Evolutionary conservation across 2,329 filamentous ascomycete genomes (phyloP).

Genomic region (Monilinia vaccinii-corymbosi): DNA sequence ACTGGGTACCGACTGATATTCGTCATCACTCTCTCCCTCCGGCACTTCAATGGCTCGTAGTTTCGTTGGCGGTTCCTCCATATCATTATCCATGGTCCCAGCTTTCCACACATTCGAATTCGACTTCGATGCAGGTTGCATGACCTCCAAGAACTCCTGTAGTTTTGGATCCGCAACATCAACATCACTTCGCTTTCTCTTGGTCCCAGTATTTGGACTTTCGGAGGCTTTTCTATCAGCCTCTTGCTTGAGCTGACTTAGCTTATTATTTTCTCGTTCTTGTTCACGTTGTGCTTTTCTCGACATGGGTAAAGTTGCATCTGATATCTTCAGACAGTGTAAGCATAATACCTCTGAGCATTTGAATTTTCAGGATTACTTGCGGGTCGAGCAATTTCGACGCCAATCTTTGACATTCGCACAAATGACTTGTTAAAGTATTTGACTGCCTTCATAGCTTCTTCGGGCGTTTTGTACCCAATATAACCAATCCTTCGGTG

Average conservation of each 20-base stretch:
- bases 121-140: conserved; percentile 58
- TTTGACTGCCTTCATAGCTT: conserved; percentile 74
- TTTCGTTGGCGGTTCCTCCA: conserved; percentile 35
- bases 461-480: conserved; percentile 76
- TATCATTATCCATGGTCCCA: conserved; percentile 35
- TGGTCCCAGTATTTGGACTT: conserved; percentile 36
- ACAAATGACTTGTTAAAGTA: conserved; percentile 96
- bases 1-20: conserved; percentile 59
- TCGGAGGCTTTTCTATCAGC: conserved; percentile 24
- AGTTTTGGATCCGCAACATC: conserved; percentile 67
- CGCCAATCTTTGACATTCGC: conserved; percentile 86
- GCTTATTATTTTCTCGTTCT: conserved; percentile 24
- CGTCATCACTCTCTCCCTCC: conserved; percentile 59
- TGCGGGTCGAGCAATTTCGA: conserved; percentile 81
- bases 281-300: conserved; percentile 32
- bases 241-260: conserved; percentile 15
- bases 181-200: conserved; percentile 56
- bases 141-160: conserved; percentile 76
- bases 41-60: conserved; percentile 35
- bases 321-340: conserved; percentile 26
- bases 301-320: conserved; percentile 31
- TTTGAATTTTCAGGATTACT: conserved; percentile 25
- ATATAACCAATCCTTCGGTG: conserved; percentile 91
- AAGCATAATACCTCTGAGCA: not conserved
- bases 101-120: conserved; percentile 56